Percentiles rank a stretch among this genome's conserved stretches.
Conservation (phyloP, 352 stramenopile species). For the Globisporangium megalacanthum region DNA sequence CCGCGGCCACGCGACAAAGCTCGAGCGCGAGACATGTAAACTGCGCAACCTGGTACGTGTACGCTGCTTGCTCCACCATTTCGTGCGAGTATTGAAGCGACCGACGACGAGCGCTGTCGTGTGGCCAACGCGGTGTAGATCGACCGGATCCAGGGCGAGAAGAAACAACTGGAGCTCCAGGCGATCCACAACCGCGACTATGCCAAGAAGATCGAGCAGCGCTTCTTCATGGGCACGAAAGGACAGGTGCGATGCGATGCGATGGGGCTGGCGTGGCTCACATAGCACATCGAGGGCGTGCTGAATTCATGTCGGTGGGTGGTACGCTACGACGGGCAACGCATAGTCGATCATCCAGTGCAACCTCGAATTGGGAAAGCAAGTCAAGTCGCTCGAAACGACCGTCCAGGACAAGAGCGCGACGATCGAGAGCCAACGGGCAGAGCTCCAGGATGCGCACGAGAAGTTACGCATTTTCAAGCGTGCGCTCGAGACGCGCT, state of each 20-base stretch:
- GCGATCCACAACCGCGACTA: constrained; percentile 82
- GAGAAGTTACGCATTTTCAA: constrained; percentile 66
- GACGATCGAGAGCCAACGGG: constrained; percentile 15
- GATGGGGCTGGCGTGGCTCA: no score
- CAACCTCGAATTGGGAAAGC: constrained; percentile 47
- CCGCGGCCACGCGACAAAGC: constrained; percentile 24
- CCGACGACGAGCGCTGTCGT: background rate
- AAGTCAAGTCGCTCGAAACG: constrained; percentile 37
- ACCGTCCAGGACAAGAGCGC: constrained; percentile 22
- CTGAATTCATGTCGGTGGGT: background rate
- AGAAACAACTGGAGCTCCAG: constrained; percentile 72
- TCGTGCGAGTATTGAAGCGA: background rate
- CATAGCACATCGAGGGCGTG: no score
- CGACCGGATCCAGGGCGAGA: constrained; percentile 67
- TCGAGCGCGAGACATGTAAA: constrained; percentile 59
- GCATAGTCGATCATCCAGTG: constrained; percentile 52
- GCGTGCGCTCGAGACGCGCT: constrained; percentile 58
- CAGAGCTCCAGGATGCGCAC: constrained; percentile 31
- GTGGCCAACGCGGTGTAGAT: constrained; percentile 24
- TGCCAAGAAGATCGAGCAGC: constrained; percentile 81
- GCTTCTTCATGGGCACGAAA: constrained; percentile 74
- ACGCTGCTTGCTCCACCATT: background rate
- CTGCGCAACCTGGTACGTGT: constrained; percentile 41
- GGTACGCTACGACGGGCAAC: background rate
- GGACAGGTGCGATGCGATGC: constrained; percentile 22